Evolutionary conservation across 106 monocot genomes (phyloP).

Genomic region (Amphibolis antarctica): DNA sequence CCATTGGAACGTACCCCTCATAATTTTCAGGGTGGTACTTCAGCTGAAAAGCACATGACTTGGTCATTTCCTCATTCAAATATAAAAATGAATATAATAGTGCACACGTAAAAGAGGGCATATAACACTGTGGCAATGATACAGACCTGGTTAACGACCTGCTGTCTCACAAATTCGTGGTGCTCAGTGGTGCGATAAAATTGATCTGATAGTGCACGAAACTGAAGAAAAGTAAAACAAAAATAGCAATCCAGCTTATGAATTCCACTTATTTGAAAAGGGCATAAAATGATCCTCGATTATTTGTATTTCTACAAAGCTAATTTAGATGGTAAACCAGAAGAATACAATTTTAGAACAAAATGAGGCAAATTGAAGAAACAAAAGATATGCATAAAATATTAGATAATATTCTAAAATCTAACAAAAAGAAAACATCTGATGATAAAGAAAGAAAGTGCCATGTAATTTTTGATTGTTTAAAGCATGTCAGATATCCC

Average conservation of each 20-base stretch:
- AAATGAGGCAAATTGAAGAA: too few species aligned
- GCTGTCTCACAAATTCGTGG: constrained; percentile 71
- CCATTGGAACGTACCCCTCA: constrained; percentile 90
- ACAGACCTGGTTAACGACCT: constrained; percentile 68
- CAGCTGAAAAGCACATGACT: constrained; percentile 33
- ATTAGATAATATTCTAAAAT: too few species aligned
- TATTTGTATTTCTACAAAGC: too few species aligned
- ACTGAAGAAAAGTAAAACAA: constrained; percentile 5
- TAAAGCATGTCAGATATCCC: too few species aligned
- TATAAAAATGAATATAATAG: not conserved
- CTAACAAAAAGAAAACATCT: too few species aligned
- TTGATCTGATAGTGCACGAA: constrained; percentile 60
- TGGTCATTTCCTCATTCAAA: not conserved
- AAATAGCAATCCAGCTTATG: not conserved
- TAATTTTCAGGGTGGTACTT: constrained; percentile 49
- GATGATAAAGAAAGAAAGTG: too few species aligned
- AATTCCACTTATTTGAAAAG: not conserved
- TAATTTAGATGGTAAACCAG: too few species aligned
- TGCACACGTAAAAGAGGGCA: not conserved
- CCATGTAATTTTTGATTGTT: too few species aligned
- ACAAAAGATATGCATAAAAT: too few species aligned
- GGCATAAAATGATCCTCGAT: not conserved
- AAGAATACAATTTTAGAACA: too few species aligned
- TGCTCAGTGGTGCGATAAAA: constrained; percentile 68
- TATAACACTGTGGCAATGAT: not conserved